Base-by-base conservation (phyloP, 192 early-diverging fungal species). In the Umbelopsis vinacea region DNA sequence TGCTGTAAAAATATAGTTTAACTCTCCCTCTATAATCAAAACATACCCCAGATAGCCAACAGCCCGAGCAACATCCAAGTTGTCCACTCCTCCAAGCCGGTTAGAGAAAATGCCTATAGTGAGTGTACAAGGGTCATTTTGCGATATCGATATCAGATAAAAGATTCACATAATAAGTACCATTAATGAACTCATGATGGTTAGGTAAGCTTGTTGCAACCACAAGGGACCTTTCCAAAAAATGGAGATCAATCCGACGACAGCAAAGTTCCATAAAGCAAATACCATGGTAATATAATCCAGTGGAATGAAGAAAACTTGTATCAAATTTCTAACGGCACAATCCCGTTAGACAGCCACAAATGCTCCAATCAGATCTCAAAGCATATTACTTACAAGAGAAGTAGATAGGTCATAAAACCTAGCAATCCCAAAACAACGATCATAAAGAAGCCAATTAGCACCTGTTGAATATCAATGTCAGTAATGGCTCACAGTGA, bases 141-240 rank as follows among this genome's bases (percentile, higher is more conserved):
- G 40, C 11, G 40, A 43, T 6, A 12, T 11, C 11, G 40, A 11
- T 0, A 43, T 7, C 40, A 7, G 40, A 43, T 4, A 43, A 43
- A 7, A 43, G 1, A 11, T 43, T 6, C 40, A 43, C 11, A 43
- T 12, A 12, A 43, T 43, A 43, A 43, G 5, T 79, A 89, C 90
- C 94, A 95, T 95, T 76, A 93, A 81, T 57, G 85, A 88, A 52
- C 86, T 88, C 89, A 95, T 92, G 50, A 93, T 52, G 0, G 93
- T 90, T 66, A 95, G 66, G 80, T 95, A 95, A 4, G 74, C 74
- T 75, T 95, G 93, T 77, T 93, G 90, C 22, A 95, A 67, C 74
- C 85, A 81, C 54, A 92, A 60, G 1, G 94, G 94, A 2, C 92
- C 92, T 71, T 94, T 92, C 88, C 91, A 95, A 77, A 95, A 95